Evolutionary conservation across 306 rosid species (phyloP), one percentile per base, ranked within the genome.

Genomic region (Prunus davidiana): DNA sequence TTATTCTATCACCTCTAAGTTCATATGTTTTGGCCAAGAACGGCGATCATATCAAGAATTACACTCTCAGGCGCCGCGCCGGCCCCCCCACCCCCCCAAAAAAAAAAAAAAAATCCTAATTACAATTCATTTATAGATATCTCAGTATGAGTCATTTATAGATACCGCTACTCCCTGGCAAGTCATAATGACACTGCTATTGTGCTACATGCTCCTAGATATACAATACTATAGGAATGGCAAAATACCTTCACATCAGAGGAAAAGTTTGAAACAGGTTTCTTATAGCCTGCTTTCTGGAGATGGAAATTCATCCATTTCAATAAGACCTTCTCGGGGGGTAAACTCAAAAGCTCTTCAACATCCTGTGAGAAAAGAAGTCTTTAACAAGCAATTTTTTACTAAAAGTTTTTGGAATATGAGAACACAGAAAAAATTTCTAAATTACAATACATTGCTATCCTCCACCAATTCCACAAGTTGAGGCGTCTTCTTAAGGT

Each of bases 241-340:
- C 22, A 46, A 64, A 50, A 74, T 89, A 96, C 99, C 99, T 89
- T 96, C 73, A 96, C 51, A 78, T 96, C 99, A 51, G 96, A 88
- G 74, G 98, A 92, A 80, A 88, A 96, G 77, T 92, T 96, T 22
- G 83, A 84, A 64, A 96, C 94, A 8, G 84, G 68, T 86, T 91
- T 92, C 80, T 92, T 82, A 64, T 89, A 96, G 64, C 99, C 97
- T 67, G 94, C 98, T 81, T 86, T 91, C 62, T 89, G 86, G 76
- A 96, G 94, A 86, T 92, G 99, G 86, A 91, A 96, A 73, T 96
- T 96, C 99, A 96, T 89, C 99, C 99, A 96, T 77, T 88, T 92
- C 71, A 96, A 86, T 28, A 92, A 86, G 60, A 96, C 91, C 82
- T 92, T 96, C 76, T 96, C 98, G 1, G 99, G 99, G 16, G 99